A percentile compares a stretch with the other conserved stretches of the same genome.
Evolutionary conservation across 164 flowering plant species (phyloP).

Genomic region (Nymphaea colorata): DNA sequence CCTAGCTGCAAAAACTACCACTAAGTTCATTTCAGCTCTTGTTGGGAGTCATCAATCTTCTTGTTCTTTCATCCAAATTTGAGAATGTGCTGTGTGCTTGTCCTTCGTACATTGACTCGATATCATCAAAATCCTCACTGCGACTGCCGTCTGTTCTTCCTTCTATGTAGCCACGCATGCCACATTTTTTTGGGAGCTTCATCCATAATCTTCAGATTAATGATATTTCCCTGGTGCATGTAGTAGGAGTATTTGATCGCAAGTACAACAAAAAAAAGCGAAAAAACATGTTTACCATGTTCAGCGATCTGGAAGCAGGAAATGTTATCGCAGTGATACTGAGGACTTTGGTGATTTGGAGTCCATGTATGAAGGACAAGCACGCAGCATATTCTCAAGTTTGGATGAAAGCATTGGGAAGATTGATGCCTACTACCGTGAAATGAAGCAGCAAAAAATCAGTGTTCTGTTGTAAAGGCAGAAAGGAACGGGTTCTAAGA

Average conservation of each 20-base stretch:
- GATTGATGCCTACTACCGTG: slow-evolving; percentile 36
- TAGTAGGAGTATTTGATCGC: too few relatives aligned
- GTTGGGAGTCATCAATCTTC: slow-evolving; percentile 73
- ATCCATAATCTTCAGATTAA: too few relatives aligned
- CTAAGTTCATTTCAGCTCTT: too few relatives aligned
- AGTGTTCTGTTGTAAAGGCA: too few relatives aligned
- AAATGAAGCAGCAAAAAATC: too few relatives aligned
- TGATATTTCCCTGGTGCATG: too few relatives aligned
- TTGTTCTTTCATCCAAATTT: slow-evolving; percentile 67
- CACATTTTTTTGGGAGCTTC: too few relatives aligned
- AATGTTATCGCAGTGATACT: slow-evolving; percentile 31
- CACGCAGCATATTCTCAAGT: slow-evolving; percentile 66
- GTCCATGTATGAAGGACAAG: slow-evolving; percentile 52
- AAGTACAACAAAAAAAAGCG: too few relatives aligned
- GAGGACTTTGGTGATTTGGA: slow-evolving; percentile 66
- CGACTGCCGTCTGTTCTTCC: slow-evolving; percentile 46
- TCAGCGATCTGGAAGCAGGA: neutral
- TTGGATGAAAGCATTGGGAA: slow-evolving; percentile 74
- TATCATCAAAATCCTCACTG: slow-evolving; percentile 60
- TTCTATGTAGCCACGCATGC: too few relatives aligned
- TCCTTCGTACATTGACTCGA: slow-evolving; percentile 46
- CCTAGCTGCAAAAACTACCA: too few relatives aligned
- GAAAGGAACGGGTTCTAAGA: too few relatives aligned
- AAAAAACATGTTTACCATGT: neutral
- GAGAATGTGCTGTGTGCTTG: slow-evolving; percentile 74